Base-by-base conservation (phyloP, 345 rosid genomes). In the Turritis glabra region DNA sequence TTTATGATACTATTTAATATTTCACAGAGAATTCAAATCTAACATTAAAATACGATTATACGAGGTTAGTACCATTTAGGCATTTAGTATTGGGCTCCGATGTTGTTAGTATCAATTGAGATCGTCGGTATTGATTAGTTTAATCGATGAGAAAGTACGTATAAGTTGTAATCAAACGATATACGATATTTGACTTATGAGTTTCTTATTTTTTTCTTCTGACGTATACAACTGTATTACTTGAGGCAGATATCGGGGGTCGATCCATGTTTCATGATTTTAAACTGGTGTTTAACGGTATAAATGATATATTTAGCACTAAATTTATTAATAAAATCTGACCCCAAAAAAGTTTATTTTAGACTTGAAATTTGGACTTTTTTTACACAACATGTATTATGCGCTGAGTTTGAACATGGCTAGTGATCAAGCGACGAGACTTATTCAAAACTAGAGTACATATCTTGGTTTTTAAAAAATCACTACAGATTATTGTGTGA, bases 31-130 rank as follows among this genome's bases (percentile, higher is more conserved):
- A 57, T 57, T 32, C 5, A 37, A 50, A 17, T 7, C 19, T 18
- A 32, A 1, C 35, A 29, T 52, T 63, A 53, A 12, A 32, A 5
- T 44, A 56, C 7, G 57, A 13, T 32, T 29, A 30, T 55, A 74
- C 78, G 78, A 74, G 67, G 73, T 66, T 75, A 44, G 64, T 43
- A 55, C 58, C 38, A 44, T 43, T 64, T n/a, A n/a, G n/a, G n/a
- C n/a, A n/a, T n/a, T n/a, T 14, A 19, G 2, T 8, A 46, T 46
- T 27, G 15, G 29, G 29, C 22, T 60, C 6, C 52, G 52, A 65
- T 22, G 50, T 23, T 64, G 77, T 64, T 54, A 11, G n/a, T 22
- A 22, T 65, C 12, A 14, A 21, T 48, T 11, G 30, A 66, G 32
- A 32, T 48, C 57, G 70, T 65, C 32, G 32, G 70, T 22, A 50